Percentiles rank a stretch among this genome's conserved stretches.
phyloP scores from a whole-genome alignment of 257 asterid species.

The Solanum pimpinellifolium region DNA sequence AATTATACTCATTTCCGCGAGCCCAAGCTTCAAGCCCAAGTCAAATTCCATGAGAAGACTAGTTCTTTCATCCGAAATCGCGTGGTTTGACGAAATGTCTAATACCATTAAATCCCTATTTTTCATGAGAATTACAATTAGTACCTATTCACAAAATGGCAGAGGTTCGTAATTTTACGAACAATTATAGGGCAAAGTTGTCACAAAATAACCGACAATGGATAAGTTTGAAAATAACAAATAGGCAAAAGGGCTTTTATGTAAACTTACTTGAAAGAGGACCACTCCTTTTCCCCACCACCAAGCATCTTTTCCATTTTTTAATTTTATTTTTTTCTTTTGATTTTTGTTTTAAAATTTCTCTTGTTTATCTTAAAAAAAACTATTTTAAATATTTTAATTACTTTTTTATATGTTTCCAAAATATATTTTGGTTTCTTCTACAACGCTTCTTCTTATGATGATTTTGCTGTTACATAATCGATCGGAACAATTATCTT shows the following conservation, averaged over 20 bases:
- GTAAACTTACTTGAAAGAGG: not conserved
- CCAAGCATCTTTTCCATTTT: conserved; percentile 3
- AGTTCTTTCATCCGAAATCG: not conserved
- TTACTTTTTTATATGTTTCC: not conserved
- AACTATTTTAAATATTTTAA: not conserved
- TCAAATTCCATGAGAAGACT: not conserved
- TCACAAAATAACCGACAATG: not conserved
- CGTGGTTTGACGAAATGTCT: not conserved
- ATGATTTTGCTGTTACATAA: conserved; percentile 37
- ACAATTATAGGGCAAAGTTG: not conserved
- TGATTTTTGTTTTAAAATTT: not conserved
- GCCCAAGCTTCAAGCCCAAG: not conserved
- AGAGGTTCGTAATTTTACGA: not conserved
- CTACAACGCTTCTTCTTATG: conserved; percentile 49
- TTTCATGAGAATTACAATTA: not conserved
- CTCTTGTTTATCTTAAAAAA: not conserved
- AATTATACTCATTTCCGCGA: not conserved
- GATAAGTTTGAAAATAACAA: not conserved
- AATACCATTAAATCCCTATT: not conserved
- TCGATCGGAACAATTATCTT: conserved; percentile 22
- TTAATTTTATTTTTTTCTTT: not conserved
- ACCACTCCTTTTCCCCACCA: conserved; percentile 15
- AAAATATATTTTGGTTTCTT: conserved; percentile 33
- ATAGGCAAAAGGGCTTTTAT: not conserved
- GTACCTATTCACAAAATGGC: not conserved